Base-by-base conservation (phyloP, 495 filamentous ascomycete genomes). In the Talaromyces liani region DNA sequence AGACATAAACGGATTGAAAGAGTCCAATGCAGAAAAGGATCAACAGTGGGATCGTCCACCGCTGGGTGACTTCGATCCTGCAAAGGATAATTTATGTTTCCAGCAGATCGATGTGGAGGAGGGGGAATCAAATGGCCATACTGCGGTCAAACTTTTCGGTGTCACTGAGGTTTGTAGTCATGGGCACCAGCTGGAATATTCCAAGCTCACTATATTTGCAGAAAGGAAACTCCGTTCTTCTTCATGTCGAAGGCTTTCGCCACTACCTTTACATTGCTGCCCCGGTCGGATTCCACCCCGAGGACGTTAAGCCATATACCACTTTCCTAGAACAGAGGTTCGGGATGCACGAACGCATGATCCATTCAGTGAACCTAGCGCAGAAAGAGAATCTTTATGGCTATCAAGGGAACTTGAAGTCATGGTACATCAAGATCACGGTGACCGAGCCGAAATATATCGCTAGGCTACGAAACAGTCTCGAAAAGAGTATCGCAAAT, bases 71-170 rank as follows among this genome's bases (percentile, higher is more conserved):
- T 97, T 93, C 72, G 77, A 93, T 64, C 83, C 87, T n/a, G 67
- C 77, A 31, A 88, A 73, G 54, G 84, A 94, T 51, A 90, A 76
- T 64, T 80, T 99, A 10, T 86, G 82, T 69, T 98, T 98, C 73
- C 94, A 98, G 74, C 90, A 95, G 71, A 98, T 99, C 71, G 94
- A 99, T 66, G 88, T 86, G 4, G 93, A 98, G 68, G 93, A 98
- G 73, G 93, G 94, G 20, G 86, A 83, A 3, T 66, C 97, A 6
- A 87, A 87, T 64, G 90, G 89, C 18, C 87, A 83, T 68, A 79
- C 89, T 1, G 85, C 90, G 0, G 82, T 98, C 64, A 91, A 91
- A 74, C 82, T 99, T 14, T 99, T 97, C 73, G 94, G 94, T 68
- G 91, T 97, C n/a, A 97, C 93, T n/a, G 91, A 94, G 82, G 88